Evolutionary conservation across 1,284 basidiomycete species (phyloP).

Genomic region (Leccinum glutinopallens): DNA sequence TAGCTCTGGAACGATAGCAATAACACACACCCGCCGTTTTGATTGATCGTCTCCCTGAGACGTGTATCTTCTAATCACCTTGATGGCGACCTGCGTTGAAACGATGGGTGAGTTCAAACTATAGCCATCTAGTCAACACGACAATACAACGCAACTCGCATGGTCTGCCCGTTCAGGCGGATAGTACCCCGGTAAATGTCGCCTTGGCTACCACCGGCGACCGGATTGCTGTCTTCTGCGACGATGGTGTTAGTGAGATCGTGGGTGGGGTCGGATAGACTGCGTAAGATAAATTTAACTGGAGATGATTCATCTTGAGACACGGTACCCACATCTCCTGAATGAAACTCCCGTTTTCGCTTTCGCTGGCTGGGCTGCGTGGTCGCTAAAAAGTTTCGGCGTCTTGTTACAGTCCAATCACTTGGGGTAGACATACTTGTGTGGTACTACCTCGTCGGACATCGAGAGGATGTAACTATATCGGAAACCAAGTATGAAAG

Average conservation of each 20-base stretch:
- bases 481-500: neutral
- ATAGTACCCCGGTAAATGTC: conserved; percentile 27
- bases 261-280: conserved; percentile 17
- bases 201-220: conserved; percentile 25
- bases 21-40: conserved; percentile 18
- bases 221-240: conserved; percentile 17
- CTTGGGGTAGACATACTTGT: conserved; percentile 6
- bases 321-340: conserved; percentile 17
- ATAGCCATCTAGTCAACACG: neutral
- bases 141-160: conserved; percentile 25
- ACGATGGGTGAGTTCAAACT: conserved; percentile 1
- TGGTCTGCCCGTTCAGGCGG: conserved; percentile 15
- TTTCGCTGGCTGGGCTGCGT: conserved; percentile 3
- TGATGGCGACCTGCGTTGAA: conserved; percentile 26
- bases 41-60: conserved; percentile 21
- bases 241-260: conserved; percentile 24
- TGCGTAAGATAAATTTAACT: conserved; percentile 11
- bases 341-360: conserved; percentile 17
- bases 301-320: neutral
- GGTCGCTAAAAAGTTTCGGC: neutral
- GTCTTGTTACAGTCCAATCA: neutral
- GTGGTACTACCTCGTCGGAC: neutral
- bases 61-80: conserved; percentile 27
- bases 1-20: neutral
- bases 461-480: conserved; percentile 7